Evolutionary conservation across 257 asterid species (phyloP), one percentile per base, ranked within the genome.

Genomic region (Ophiorrhiza pumila): DNA sequence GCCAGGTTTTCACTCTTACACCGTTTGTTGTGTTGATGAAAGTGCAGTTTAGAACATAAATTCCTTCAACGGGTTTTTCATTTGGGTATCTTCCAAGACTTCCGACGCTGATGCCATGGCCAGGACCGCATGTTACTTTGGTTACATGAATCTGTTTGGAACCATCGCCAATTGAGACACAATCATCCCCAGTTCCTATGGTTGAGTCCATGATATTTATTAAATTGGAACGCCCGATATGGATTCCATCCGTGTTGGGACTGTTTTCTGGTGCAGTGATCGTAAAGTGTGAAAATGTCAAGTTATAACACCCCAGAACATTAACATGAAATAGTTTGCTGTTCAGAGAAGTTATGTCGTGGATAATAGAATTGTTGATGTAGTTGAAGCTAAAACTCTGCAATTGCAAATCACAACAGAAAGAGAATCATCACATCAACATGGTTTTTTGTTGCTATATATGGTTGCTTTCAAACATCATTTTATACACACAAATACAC

Each of bases 231-330:
- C 75, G 77, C 1, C 78, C 81, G 7, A 78, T 34, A 57, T 78
- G 81, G 23, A 78, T 78, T n/a, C 78, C 81, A 39, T 78, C 81
- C 0, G 81, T 78, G 75, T 78, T 78, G 34, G 62, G 75, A 20
- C 81, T 78, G 4, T 49, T 35, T 4, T 29, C 71, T 18, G 81
- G 81, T 2, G 81, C 78, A 0, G 6, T 49, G 47, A 73, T 60
- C 49, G 42, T 59, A 22, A 60, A 1, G 7, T n/a, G 46, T 0
- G 45, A 18, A 61, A 61, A 61, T 1, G 61, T 47, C 9, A 72
- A 7, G 25, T 72, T 60, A 3, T 37, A 22, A 39, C 76, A 72
- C 3, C 70, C 71, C 35, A 72, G 27, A 60, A 72, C 7, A n/a
- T 11, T 72, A 0, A 72, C n/a, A 14, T 72, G 76, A 45, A 61